Base-by-base conservation (phyloP, 2,329 filamentous ascomycete genomes). In the Tolypocladium endophyticum region DNA sequence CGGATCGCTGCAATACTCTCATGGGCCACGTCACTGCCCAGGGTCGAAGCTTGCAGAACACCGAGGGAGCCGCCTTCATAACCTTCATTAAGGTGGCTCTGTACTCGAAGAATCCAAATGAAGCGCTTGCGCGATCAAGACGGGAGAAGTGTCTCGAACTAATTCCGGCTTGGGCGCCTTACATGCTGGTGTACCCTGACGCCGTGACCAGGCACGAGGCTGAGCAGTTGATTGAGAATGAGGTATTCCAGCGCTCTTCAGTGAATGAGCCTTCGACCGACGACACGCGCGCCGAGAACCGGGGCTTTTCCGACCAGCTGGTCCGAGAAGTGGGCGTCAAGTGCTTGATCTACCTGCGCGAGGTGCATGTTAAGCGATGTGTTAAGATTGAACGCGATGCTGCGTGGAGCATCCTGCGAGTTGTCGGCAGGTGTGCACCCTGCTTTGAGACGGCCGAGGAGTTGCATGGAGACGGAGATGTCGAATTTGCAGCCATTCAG, bases 81-180 rank as follows among this genome's bases (percentile, higher is more conserved):
- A 73, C 76, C 1, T 80, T 83, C 58, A 71, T 71, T 66, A 67
- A 58, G 53, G 64, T 60, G 39, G 70, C 68, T 50, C 65, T 69
- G 61, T 64, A 64, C 47, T 69, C 69, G 20, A 68, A 68, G 45
- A 68, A 67, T 43, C 66, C 66, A 18, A 69, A 71, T 2, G 64
- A 68, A 33, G 67, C 63, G 20, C 65, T 68, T 41, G 62, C 58
- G 3, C 56, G 45, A 7, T 47, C 59, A 16, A 58, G 73, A 35
- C 65, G 66, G 23, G 43, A 58, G 1, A 66, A 59, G 45, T 66
- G 65, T 39, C 59, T 73, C 12, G 60, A 63, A 11, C 63, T 65
- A 4, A 65, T 75, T 4, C 74, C 78, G 0, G 64, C 69, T n/a
- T 85, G 82, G 82, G 77, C 72, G 5, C 82, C 83, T 1, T 72